Percentiles rank a stretch among this genome's conserved stretches.
These are phyloP conservation scores for Komagataella phaffii DNA, from an alignment of 805 yeast genomes.

Conservation along the genomic window DNA sequence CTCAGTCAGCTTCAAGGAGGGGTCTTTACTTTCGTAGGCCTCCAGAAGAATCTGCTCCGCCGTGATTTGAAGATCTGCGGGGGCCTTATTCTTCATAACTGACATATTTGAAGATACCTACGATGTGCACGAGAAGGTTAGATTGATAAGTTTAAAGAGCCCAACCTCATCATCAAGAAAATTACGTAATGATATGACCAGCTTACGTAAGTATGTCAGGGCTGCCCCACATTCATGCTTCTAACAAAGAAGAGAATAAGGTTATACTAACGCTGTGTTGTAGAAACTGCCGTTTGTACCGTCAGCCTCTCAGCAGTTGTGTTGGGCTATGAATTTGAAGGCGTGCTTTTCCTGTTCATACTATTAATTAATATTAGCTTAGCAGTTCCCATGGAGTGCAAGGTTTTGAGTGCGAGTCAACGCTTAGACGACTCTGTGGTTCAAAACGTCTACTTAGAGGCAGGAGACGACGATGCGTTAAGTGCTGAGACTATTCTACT, in stretches of 20 bases:
- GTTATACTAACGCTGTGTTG: not conserved
- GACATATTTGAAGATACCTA: not conserved
- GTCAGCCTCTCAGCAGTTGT: too few species aligned
- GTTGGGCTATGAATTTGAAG: too few species aligned
- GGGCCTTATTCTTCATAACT: slow-evolving; percentile 18
- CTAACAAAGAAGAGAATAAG: not conserved
- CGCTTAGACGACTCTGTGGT: slow-evolving; percentile 39
- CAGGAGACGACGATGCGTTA: slow-evolving; percentile 21
- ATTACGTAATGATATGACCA: not conserved
- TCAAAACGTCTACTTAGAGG: slow-evolving; percentile 50
- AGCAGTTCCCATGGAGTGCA: too few species aligned
- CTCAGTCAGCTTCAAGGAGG: slow-evolving; percentile 23
- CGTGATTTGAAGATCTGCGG: slow-evolving; percentile 42
- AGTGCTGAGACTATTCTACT: slow-evolving; percentile 56
- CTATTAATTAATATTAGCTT: too few species aligned
- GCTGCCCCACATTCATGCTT: not conserved
- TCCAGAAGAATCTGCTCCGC: slow-evolving; percentile 53
- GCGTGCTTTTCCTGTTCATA: too few species aligned
- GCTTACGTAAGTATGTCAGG: not conserved
- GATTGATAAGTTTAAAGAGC: not conserved
- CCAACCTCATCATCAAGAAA: not conserved
- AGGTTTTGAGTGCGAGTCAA: slow-evolving; percentile 8
- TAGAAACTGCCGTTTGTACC: not conserved
- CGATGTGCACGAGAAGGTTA: not conserved
- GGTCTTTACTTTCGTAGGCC: slow-evolving; percentile 37